Base-by-base conservation (phyloP, 352 stramenopile species). In the Albugo candida region DNA sequence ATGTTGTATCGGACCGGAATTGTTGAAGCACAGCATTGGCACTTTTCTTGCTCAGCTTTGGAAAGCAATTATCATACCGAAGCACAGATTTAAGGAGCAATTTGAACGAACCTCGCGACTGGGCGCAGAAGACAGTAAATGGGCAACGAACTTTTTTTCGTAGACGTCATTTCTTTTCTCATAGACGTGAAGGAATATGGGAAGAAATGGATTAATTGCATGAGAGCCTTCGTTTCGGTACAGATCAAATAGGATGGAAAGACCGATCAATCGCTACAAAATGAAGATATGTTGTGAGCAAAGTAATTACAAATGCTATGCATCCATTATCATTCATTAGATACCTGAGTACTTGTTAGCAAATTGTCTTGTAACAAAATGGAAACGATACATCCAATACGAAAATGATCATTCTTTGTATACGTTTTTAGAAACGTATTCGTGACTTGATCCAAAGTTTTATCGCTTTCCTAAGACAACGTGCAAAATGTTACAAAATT, bases 331-430 rank as follows among this genome's bases (percentile, higher is more conserved):
- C 2, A 13, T 52, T 13, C 11, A 13, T 20, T 13, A 13, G 18
- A 12, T 49, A 89, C 80, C 75, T 93, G 80, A 8, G 76, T 82
- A 49, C 75, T 82, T 13, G 79, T 95, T 41, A 95, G 74, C 51
- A 95, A 57, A 40, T 95, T 93, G 63, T 94, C 83, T 51, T 86
- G 68, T 13, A 94, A 56, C 56, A 95, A 46, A 54, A 92, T 86
- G 60, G 73, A 92, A 51, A 95, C 71, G 36, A 75, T 85, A 64
- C 81, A 95, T 53, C 83, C 83, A 43, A 89, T 69, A 79, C 87
- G 86, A 55, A 89, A 89, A 58, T 89, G 77, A 58, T 87, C 77
- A 48, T 84, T 89, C 58, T 89, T 89, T 41, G 68, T 84, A 58
- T 86, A 89, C 10, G 77, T 83, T 37, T 70, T 68, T 46, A 75